Percentiles rank a stretch among this genome's conserved stretches.
These are phyloP conservation scores for Pelargonium exstipulatum DNA, from an alignment of 441 rosid species.

Conservation along the genomic window DNA sequence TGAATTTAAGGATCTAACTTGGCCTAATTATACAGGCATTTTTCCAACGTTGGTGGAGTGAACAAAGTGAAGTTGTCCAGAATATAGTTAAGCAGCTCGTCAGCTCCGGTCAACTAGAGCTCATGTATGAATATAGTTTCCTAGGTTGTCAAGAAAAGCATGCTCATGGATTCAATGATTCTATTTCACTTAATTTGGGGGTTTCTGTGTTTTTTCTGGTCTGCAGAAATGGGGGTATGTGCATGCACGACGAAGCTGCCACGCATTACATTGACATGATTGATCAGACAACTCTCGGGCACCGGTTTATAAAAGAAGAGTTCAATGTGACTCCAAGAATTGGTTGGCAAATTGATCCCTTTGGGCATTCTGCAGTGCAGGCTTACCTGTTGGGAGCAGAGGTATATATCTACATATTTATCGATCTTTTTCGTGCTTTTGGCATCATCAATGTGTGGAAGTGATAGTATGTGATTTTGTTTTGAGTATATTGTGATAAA, in stretches of 20 bases:
- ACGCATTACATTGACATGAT: slow-evolving; percentile 97
- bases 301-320: slow-evolving; percentile 64
- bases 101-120: slow-evolving; percentile 88
- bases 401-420: slow-evolving; percentile 25
- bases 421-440: too few relatives aligned
- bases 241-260: slow-evolving; percentile 98
- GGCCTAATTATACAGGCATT: slow-evolving; percentile 56
- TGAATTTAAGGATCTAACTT: neutral
- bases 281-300: slow-evolving; percentile 97
- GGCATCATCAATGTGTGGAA: too few relatives aligned
- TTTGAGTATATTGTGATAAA: neutral
- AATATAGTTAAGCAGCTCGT: slow-evolving; percentile 56
- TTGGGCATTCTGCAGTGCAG: slow-evolving; percentile 99
- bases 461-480: neutral
- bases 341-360: slow-evolving; percentile 99
- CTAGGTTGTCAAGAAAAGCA: too few relatives aligned
- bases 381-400: slow-evolving; percentile 96
- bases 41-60: slow-evolving; percentile 98
- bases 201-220: slow-evolving; percentile 11
- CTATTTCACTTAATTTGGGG: neutral
- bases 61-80: slow-evolving; percentile 67
- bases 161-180: neutral
- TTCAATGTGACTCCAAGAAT: slow-evolving; percentile 91
- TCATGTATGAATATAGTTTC: slow-evolving; percentile 50
- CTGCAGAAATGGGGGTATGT: slow-evolving; percentile 93